Evolutionary conservation across 768 basidiomycete genomes (phyloP), one percentile per base, ranked within the genome.

Genomic region (Lepiota venenata): DNA sequence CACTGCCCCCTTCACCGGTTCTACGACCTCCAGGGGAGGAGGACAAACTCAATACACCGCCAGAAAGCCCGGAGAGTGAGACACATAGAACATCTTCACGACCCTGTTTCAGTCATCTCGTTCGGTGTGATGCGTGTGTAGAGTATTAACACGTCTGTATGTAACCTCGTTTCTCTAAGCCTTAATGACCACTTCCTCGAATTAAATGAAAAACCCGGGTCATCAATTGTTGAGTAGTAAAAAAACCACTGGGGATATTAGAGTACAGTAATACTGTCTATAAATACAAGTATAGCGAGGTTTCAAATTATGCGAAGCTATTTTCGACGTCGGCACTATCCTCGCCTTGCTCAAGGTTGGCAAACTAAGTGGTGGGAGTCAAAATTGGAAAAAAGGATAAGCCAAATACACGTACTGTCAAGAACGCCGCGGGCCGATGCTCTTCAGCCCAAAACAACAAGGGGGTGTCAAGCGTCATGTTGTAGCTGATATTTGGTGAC

Each of bases 241-340:
- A 35, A 47, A 35, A 32, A 44, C 12, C 25, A 35, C 14, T 2
- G 8, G 18, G 15, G 11, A 18, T 32, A 47, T 41, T 55, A 55
- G 25, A 15, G 45, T 54, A 50, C 40, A 50, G 58, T 55, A 29
- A 50, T 27, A 32, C 35, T 50, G 22, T 14, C 27, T 50, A 50
- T n/a, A 27, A 29, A 50, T 50, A 50, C 49, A 50, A 29, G n/a
- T 16, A 11, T 4, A 41, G 27, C 51, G 32, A 44, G 22, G 15
- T 42, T 42, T 38, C 50, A 47, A 54, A 66, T 81, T 77, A 97
- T 57, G 88, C 88, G 71, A 98, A 90, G 69, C 85, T 89, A 68
- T 98, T 93, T 74, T 98, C 94, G 8, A 97, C 91, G 68, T 98
- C 94, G 21, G 94, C 94, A 52, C 89, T 91, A 64, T 96, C 93